Conservation (phyloP, 1,284 basidiomycete species). For the Cutaneotrichosporon sp. region DNA sequence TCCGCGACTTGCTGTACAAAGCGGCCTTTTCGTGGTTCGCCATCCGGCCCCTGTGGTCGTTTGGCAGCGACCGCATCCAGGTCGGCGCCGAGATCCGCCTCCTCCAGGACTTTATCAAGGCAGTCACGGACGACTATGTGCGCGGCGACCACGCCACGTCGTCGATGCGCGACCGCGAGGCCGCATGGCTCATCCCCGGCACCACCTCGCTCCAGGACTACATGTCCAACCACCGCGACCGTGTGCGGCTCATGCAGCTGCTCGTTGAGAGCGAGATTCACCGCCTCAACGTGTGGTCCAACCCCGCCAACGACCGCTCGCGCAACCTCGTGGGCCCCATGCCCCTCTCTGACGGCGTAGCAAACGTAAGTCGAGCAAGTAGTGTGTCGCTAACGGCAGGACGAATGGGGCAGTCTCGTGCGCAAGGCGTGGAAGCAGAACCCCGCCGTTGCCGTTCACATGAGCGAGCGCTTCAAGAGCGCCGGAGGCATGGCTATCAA, state of each 20-base stretch:
- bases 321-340: constrained; percentile 40
- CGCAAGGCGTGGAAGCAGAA: constrained; percentile 77
- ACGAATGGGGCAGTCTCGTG: constrained; percentile 62
- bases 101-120: constrained; percentile 73
- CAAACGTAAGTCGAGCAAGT: not conserved
- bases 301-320: constrained; percentile 69
- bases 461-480: constrained; percentile 80
- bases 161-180: constrained; percentile 57
- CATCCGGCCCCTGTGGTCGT: constrained; percentile 90
- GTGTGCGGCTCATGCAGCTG: constrained; percentile 68
- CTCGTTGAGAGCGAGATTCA: constrained; percentile 87
- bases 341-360: not conserved
- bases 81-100: constrained; percentile 82
- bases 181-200: constrained; percentile 49
- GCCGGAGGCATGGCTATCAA: constrained; percentile 49
- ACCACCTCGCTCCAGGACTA: constrained; percentile 53
- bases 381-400: constrained; percentile 47
- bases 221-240: constrained; percentile 56
- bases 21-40: constrained; percentile 89
- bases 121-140: constrained; percentile 68
- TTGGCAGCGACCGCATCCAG: constrained; percentile 85
- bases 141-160: constrained; percentile 63
- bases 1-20: constrained; percentile 71
- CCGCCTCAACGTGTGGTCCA: constrained; percentile 82
- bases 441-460: constrained; percentile 73